Base-by-base conservation (phyloP, 495 filamentous ascomycete genomes). In the Penicillium turbatum region DNA sequence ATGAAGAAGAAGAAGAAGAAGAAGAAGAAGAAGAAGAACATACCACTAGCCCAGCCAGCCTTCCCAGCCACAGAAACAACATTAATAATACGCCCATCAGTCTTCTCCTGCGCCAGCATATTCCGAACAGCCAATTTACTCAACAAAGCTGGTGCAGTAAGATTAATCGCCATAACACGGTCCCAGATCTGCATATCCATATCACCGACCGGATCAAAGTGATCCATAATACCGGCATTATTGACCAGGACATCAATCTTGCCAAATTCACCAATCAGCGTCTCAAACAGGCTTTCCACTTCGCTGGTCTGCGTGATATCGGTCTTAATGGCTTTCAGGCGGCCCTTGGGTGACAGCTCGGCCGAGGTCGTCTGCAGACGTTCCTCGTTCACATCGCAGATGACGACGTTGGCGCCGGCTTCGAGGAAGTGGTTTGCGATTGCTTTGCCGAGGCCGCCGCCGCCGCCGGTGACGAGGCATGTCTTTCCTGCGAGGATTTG, bases 101-200 rank as follows among this genome's bases (percentile, higher is more conserved):
- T 56, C 31, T 50, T 56, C 17, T 54, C 30, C 56, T 65, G 62
- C 32, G 48, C 54, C 41, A 72, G 64, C 66, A 75, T 72, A 53
- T 75, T 73, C 6, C 65, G 70, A 10, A 86, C 72, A 19, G 79
- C 81, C 3, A 73, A 56, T 64, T 81, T 80, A 53, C 72, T 79
- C 52, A 73, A 54, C 48, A 82, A 53, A 53, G 79, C 79, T 7
- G 82, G 77, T 0, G 80, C 83, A 29, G 79, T 84, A 12, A 86
- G 68, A 60, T 86, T 86, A 53, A 85, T 62, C 36, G 69, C 72
- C 51, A 86, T 72, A 10, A 85, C 76, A 9, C 68, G 70, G 59
- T 87, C 72, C 84, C 82, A 86, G 6, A 75, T 54, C 24, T 68
- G 71, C 48, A 70, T 71, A 38, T 74, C 73, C 48, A 78, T 60